Percentiles rank a stretch among this genome's conserved stretches.
These are phyloP conservation scores for Angophora floribunda DNA, from an alignment of 345 rosid species.

Conservation along the genomic window DNA sequence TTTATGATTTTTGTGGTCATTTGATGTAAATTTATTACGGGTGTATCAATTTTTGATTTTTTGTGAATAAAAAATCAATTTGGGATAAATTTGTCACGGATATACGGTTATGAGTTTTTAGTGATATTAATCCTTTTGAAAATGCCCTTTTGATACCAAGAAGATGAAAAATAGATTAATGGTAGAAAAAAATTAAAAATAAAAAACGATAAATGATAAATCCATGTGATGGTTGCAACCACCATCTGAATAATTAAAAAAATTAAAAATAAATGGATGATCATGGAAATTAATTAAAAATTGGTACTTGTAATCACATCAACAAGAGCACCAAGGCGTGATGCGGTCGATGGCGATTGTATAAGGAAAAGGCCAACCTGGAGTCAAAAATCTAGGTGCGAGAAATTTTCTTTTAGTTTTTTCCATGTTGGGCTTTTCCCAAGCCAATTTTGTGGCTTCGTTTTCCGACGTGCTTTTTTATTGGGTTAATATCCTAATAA, in stretches of 20 bases:
- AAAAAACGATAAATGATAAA: background rate
- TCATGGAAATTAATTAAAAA: background rate
- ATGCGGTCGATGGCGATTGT: background rate
- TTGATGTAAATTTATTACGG: too few species aligned
- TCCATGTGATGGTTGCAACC: background rate
- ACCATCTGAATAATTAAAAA: background rate
- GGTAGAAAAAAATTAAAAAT: background rate
- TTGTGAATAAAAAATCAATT: too few species aligned
- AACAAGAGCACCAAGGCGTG: background rate
- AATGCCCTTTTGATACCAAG: background rate
- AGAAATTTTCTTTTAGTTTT: background rate
- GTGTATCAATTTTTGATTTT: too few species aligned
- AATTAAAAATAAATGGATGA: background rate
- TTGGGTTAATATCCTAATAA: too few species aligned
- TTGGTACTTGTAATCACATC: background rate
- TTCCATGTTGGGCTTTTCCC: background rate
- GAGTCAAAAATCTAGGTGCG: background rate
- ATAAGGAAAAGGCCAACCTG: background rate
- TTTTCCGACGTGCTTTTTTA: background rate
- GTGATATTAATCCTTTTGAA: too few species aligned
- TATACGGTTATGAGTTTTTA: too few species aligned
- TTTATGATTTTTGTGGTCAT: too few species aligned
- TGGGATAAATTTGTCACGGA: too few species aligned
- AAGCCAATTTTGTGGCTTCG: background rate
- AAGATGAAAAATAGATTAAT: background rate